Conservation (phyloP, 805 yeast genomes). For the Pichia kluyveri region DNA sequence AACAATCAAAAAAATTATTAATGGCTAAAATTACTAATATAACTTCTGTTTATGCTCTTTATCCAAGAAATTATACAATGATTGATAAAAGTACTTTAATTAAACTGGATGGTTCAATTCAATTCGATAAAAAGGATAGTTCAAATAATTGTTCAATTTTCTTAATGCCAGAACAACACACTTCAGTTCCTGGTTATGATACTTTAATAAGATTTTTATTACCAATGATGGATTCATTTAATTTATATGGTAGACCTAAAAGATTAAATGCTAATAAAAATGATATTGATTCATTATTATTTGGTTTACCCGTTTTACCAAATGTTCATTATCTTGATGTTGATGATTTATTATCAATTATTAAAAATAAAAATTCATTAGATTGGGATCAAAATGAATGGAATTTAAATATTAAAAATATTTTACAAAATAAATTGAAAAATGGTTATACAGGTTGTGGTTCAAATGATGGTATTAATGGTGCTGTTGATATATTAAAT, state of each 20-base stretch:
- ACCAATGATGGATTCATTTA: constrained; percentile 69
- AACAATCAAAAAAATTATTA: constrained; percentile 58
- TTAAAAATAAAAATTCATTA: constrained; percentile 23
- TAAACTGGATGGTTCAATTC: constrained; percentile 77
- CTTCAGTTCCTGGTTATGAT: constrained; percentile 76
- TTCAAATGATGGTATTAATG: constrained; percentile 51
- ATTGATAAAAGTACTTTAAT: constrained; percentile 84
- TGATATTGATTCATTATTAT: constrained; percentile 56
- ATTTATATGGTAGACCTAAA: constrained; percentile 73
- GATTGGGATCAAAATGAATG: constrained; percentile 55
- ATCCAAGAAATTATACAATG: constrained; percentile 74
- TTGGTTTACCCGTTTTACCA: constrained; percentile 79
- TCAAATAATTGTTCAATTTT: constrained; percentile 57
- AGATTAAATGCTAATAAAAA: constrained; percentile 66
- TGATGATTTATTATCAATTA: constrained; percentile 44
- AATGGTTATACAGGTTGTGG: constrained; percentile 75
- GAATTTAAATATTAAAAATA: constrained; percentile 45
- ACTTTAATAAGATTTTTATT: constrained; percentile 74
- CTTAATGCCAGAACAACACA: constrained; percentile 77
- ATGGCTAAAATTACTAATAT: constrained; percentile 75
- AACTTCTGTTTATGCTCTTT: constrained; percentile 75
- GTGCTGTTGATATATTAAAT: constrained; percentile 34
- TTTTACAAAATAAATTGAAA: constrained; percentile 43
- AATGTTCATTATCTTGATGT: constrained; percentile 62
- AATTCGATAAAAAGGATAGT: constrained; percentile 41